These are phyloP conservation scores for Populus alba DNA, from an alignment of 345 rosid genomes.

Conservation along the genomic window DNA sequence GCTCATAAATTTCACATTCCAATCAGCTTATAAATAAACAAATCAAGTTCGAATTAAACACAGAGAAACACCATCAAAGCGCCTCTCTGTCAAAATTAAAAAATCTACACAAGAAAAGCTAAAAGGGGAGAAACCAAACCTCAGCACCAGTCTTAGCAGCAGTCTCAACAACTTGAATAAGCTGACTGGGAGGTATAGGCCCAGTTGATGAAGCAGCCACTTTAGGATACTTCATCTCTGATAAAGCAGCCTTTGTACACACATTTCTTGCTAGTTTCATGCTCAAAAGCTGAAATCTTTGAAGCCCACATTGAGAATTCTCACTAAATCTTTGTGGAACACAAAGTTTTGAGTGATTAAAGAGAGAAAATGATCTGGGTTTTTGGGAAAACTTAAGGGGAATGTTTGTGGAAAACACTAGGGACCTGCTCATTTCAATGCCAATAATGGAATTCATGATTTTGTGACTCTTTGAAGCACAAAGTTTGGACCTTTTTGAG, in stretches of 20 bases:
- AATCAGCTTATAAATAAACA: neutral
- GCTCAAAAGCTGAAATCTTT: constrained; percentile 14
- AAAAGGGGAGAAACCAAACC: constrained; percentile 34
- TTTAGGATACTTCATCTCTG: constrained; percentile 48
- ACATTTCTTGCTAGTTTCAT: constrained; percentile 14
- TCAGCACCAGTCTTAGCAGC: constrained; percentile 87
- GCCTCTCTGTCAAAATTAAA: neutral
- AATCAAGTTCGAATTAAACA: neutral
- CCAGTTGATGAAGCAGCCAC: constrained; percentile 67
- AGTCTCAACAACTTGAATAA: constrained; percentile 71
- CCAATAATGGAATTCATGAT: neutral
- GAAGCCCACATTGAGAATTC: constrained; percentile 26
- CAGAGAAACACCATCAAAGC: neutral
- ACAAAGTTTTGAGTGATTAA: constrained; percentile 21
- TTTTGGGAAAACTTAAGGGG: constrained; percentile 38
- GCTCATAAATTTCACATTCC: neutral
- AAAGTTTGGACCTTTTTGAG: neutral
- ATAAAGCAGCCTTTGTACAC: constrained; percentile 41
- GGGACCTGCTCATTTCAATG: constrained; percentile 46
- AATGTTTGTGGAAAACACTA: constrained; percentile 44
- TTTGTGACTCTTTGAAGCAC: neutral
- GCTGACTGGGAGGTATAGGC: constrained; percentile 58
- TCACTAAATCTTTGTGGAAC: constrained; percentile 12
- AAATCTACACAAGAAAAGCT: neutral
- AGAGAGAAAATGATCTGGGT: constrained; percentile 32